These are phyloP conservation scores for Setaria viridis DNA, from an alignment of 202 grass and related monocot species.

Conservation along the genomic window DNA sequence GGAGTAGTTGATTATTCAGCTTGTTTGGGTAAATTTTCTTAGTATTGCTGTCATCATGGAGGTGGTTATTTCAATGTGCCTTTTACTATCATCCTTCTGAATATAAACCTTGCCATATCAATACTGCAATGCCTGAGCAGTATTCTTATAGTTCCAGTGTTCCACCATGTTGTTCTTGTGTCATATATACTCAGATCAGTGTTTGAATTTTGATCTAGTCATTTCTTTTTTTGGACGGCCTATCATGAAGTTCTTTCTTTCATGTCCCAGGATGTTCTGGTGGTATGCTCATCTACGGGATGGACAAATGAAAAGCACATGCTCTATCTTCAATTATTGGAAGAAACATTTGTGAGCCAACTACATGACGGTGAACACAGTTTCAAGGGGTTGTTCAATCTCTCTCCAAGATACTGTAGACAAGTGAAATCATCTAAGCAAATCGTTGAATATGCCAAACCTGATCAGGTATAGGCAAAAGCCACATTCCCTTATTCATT, in stretches of 20 bases:
- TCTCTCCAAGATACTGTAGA: conserved; percentile 41
- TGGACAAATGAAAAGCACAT: conserved; percentile 92
- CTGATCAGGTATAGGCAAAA: conserved; percentile 53
- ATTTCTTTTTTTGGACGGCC: not conserved
- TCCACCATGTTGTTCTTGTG: not conserved
- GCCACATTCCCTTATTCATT: not conserved
- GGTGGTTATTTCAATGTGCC: not conserved
- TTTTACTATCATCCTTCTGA: not conserved
- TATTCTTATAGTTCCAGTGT: not conserved
- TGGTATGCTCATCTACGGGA: conserved; percentile 56
- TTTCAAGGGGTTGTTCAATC: conserved; percentile 49
- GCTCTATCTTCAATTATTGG: conserved; percentile 73
- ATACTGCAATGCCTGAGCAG: not conserved
- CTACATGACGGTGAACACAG: conserved; percentile 50
- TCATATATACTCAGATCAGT: not conserved
- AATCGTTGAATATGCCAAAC: conserved; percentile 34
- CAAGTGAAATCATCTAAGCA: conserved; percentile 38
- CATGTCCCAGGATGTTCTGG: conserved; percentile 48
- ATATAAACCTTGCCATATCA: not conserved
- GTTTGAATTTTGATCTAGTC: not conserved
- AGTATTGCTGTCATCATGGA: not conserved
- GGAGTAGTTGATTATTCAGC: not conserved
- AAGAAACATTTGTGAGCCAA: conserved; percentile 75
- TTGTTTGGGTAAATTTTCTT: not conserved
- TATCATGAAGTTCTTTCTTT: conserved; percentile 35